phyloP scores from a whole-genome alignment of 2,329 filamentous ascomycete genomes.

The Calonectria ilicicola region DNA sequence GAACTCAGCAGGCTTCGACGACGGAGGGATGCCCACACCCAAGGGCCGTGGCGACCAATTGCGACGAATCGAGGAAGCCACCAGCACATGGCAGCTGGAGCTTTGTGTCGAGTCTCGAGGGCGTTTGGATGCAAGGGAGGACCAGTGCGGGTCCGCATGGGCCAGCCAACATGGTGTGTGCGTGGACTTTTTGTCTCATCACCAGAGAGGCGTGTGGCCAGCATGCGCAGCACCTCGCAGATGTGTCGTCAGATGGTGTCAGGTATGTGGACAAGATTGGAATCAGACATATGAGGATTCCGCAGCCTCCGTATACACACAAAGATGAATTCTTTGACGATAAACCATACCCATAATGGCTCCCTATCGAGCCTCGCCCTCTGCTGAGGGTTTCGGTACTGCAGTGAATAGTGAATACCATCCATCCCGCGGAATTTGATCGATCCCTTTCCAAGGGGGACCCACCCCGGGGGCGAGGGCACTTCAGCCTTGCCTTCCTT shows the following conservation, averaged over 20 bases:
- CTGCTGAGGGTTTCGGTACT: constrained; percentile 29
- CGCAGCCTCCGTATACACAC: constrained; percentile 37
- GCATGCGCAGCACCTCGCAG: constrained; percentile 24
- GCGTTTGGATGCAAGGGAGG: constrained; percentile 52
- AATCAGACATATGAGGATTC: constrained; percentile 50
- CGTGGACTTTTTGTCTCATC: constrained; percentile 40
- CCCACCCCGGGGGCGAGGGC: constrained; percentile 30
- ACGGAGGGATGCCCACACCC: constrained; percentile 42
- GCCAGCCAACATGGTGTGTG: not conserved
- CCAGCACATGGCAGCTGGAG: constrained; percentile 51
- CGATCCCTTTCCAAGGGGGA: constrained; percentile 44
- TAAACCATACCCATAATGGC: constrained; percentile 33
- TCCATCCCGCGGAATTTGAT: constrained; percentile 31
- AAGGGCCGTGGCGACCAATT: constrained; percentile 45
- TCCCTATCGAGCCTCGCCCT: constrained; percentile 14
- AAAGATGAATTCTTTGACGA: constrained; percentile 45
- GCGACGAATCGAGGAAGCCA: constrained; percentile 39
- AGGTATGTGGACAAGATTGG: constrained; percentile 58
- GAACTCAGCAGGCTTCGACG: constrained; percentile 42
- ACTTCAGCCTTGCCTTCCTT: constrained; percentile 40
- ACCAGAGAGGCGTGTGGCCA: constrained; percentile 41
- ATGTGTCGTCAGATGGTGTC: constrained; percentile 36
- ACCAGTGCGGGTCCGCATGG: constrained; percentile 42
- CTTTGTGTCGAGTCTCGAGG: constrained; percentile 50
- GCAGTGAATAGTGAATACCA: constrained; percentile 27